A percentile compares a stretch with the other conserved stretches of the same genome.
phyloP scores from a whole-genome alignment of 2,329 filamentous ascomycete genomes.

The Pseudocercospora pini-densiflorae region DNA sequence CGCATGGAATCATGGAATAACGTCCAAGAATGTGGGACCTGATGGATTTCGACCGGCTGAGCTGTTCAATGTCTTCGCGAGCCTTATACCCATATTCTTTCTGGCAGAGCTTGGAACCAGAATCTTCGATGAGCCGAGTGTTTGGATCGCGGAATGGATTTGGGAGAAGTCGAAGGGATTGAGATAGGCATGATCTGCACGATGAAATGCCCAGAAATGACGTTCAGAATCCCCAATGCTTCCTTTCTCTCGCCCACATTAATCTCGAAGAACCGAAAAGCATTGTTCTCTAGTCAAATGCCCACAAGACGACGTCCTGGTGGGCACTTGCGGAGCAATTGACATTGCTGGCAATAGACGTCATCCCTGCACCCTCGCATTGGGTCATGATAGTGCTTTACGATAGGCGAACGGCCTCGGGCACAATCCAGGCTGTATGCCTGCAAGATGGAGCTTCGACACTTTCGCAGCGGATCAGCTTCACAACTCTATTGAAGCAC shows the following conservation, averaged over 20 bases:
- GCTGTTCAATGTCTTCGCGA: conserved; percentile 21
- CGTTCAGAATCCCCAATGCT: background rate
- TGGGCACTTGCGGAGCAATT: too few relatives aligned
- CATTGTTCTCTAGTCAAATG: background rate
- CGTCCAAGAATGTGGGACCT: conserved; percentile 19
- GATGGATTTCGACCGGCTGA: conserved; percentile 26
- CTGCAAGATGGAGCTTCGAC: conserved; percentile 8
- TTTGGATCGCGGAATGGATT: conserved; percentile 21
- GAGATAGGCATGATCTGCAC: conserved; percentile 11
- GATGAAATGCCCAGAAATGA: background rate
- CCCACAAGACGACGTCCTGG: too few relatives aligned
- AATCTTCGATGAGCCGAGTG: conserved; percentile 28
- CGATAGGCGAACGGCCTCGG: conserved; percentile 7
- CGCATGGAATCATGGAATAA: conserved; percentile 13
- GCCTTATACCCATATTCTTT: conserved; percentile 28
- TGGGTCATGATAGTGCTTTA: background rate
- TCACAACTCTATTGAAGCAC: background rate
- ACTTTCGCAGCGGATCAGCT: background rate
- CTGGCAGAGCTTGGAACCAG: conserved; percentile 30
- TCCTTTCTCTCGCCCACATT: background rate
- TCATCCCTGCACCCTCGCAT: too few relatives aligned
- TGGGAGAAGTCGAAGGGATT: conserved; percentile 16
- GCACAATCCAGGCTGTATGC: background rate
- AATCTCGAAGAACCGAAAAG: background rate
- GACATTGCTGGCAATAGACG: too few relatives aligned